Evolutionary conservation across 352 stramenopile species (phyloP).

Genomic region (Globisporangium cylindrosporum): DNA sequence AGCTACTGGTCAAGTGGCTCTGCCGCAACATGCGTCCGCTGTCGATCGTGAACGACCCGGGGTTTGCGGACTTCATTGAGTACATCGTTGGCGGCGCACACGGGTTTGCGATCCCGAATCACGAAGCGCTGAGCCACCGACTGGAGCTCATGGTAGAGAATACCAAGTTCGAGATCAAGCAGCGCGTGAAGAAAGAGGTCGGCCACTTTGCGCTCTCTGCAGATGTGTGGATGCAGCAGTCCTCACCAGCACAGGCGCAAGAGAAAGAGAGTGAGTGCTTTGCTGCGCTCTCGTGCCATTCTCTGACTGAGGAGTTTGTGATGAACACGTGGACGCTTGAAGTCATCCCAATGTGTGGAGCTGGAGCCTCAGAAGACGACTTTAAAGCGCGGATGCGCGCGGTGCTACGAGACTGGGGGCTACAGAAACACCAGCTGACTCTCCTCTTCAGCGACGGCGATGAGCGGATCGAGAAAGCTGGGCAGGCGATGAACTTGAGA

Average conservation of each 20-base stretch:
- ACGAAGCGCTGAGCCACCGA: conserved; percentile 29
- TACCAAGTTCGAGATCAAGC: conserved; percentile 32
- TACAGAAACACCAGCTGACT: conserved; percentile 18
- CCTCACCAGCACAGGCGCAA: not conserved
- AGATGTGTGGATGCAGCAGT: conserved; percentile 20
- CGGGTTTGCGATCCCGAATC: conserved; percentile 23
- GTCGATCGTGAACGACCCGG: conserved; percentile 29
- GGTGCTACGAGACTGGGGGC: conserved; percentile 23
- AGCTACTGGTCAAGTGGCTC: conserved; percentile 42
- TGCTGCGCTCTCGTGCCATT: conserved; percentile 23
- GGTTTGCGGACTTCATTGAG: conserved; percentile 29
- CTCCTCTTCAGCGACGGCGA: conserved; percentile 18
- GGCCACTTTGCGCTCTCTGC: conserved; percentile 23
- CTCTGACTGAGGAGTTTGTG: conserved; percentile 32
- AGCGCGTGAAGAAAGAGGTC: conserved; percentile 35
- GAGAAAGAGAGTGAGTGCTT: conserved; percentile 13
- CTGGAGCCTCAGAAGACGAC: not conserved
- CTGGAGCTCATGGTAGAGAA: conserved; percentile 36
- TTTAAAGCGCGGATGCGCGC: conserved; percentile 12
- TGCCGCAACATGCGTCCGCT: conserved; percentile 32
- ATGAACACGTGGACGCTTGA: conserved; percentile 26
- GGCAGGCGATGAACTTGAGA: conserved; percentile 3
- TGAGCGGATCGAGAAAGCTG: conserved; percentile 6
- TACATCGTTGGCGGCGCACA: conserved; percentile 16
- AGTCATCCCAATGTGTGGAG: conserved; percentile 19